Base-by-base conservation (phyloP, 257 asterid species). In the Solanum paucissectum region DNA sequence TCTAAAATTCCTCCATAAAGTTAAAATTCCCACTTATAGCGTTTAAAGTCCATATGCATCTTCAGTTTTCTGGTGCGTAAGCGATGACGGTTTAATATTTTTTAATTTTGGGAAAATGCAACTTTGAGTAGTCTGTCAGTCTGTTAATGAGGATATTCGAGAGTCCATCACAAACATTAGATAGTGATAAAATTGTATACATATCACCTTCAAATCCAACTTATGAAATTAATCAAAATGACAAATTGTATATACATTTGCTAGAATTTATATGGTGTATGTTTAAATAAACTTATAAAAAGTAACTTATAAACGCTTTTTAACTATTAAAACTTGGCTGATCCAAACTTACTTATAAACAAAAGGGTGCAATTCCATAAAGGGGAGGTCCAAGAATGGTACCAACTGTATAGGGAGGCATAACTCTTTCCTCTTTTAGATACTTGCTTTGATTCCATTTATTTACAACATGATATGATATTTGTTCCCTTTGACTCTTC, bases 311-410 rank as follows among this genome's bases (percentile, higher is more conserved):
- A 52, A 52, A 52, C 4, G 9, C 9, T 52, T 52, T 52, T 52
- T 52, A 18, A 18, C 9, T 52, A 6, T 52, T 55, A 55, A 55
- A 55, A 20, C n/a, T 55, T 18, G 4, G 64, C 64, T 55, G 10
- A 55, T 55, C 64, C n/a, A 55, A 55, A 55, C 64, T 55, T 55
- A 21, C 25, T 55, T 55, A 55, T 55, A 55, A 55, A 7, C 64
- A 68, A 77, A 88, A 85, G 83, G 72, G 33, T 64, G 88, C 88
- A 86, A 89, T 90, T 91, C 90, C 73, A 77, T 86, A 90, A 87
- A 91, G 72, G 92, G 73, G 86, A 87, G 74, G 92, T 44, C 89
- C 33, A 86, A 89, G 90, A 89, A 92, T 87, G 88, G 68, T 81
- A 29, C 66, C 42, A 29, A 81, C 29, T 29, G 10, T 81, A 25